phyloP scores from a whole-genome alignment of 495 filamentous ascomycete species.

The Echria macrotheca region DNA sequence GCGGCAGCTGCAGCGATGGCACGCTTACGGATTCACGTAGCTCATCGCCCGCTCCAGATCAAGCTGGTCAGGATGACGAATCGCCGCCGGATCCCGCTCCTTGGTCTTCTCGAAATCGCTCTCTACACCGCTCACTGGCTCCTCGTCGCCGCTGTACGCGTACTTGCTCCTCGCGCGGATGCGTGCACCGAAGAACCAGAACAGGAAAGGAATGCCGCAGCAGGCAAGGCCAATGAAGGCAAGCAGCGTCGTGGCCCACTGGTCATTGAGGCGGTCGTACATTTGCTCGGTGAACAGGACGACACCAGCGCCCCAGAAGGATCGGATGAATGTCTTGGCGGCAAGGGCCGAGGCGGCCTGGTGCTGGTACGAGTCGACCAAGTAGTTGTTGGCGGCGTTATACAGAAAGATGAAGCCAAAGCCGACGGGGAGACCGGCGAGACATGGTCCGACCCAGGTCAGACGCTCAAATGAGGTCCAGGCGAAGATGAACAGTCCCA shows the following conservation, averaged over 20 bases:
- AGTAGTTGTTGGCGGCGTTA: slow-evolving; percentile 78
- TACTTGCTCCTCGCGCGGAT: slow-evolving; percentile 62
- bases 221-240: slow-evolving; percentile 67
- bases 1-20: too few relatives aligned
- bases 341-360: slow-evolving; percentile 83
- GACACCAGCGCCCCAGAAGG: slow-evolving; percentile 69
- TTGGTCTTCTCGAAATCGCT: slow-evolving; percentile 24
- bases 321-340: slow-evolving; percentile 74
- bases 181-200: slow-evolving; percentile 65
- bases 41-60: slow-evolving; percentile 36
- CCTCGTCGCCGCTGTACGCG: slow-evolving; percentile 53
- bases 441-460: slow-evolving; percentile 63
- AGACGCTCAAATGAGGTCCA: slow-evolving; percentile 67
- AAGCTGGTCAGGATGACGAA: slow-evolving; percentile 25
- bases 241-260: slow-evolving; percentile 69
- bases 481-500: slow-evolving; percentile 78
- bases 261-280: slow-evolving; percentile 64
- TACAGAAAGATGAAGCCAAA: slow-evolving; percentile 82
- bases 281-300: slow-evolving; percentile 80
- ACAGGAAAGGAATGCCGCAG: slow-evolving; percentile 70
- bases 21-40: slow-evolving; percentile 39
- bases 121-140: slow-evolving; percentile 10
- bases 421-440: slow-evolving; percentile 72
- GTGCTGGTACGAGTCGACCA: slow-evolving; percentile 77
- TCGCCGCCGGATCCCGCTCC: slow-evolving; percentile 14